Evolutionary conservation across 139 green algal genomes (phyloP), one percentile per base, ranked within the genome.

Genomic region (Raphidocelis subcapitata): DNA sequence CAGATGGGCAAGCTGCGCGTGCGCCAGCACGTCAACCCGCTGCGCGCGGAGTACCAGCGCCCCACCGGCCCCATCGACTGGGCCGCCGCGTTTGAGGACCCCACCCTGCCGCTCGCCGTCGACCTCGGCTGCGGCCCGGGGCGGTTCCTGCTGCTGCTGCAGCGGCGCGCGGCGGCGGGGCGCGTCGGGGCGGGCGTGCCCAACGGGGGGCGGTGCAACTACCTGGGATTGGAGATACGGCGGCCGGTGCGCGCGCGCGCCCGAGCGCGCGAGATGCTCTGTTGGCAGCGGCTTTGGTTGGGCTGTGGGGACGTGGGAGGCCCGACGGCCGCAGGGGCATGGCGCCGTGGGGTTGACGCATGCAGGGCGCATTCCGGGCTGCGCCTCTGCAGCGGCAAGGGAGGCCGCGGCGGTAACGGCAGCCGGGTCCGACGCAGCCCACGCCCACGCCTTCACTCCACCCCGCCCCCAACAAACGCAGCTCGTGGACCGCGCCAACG

Each of bases 41-140:
- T 97, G 1, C 82, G 84, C 8, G 74, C 60, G 32, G 72, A 86
- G 28, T 81, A 71, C 55, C 79, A 89, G 67, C 26, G 20, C 51
- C 67, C 64, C 18, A 29, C 55, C 3, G 62, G 51, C 0, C 10
- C 55, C 28, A 59, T 55, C 16, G 78, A 85, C 32, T 97, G 91
- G 91, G 20, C 24, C 0, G 54, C 64, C 1, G 73, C 82, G 5
- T 97, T 82, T 62, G 69, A 33, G 1, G 81, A 93, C 52, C 78
- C 87, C 0, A 41, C 26, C 2, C 74, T 73, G 49, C 92, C 92
- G 16, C 83, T 98, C 52, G 75, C 86, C 10, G 67, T 97, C 3
- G 93, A 98, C 79, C 79, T 97, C 24, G 93, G 93, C 33, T 94
- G 83, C 61, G 93, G 90, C 16, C 87, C 86, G 59, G 93, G 93